Conservation (phyloP, 2,329 filamentous ascomycete species). For the Phaeophleospora eucalypticola region DNA sequence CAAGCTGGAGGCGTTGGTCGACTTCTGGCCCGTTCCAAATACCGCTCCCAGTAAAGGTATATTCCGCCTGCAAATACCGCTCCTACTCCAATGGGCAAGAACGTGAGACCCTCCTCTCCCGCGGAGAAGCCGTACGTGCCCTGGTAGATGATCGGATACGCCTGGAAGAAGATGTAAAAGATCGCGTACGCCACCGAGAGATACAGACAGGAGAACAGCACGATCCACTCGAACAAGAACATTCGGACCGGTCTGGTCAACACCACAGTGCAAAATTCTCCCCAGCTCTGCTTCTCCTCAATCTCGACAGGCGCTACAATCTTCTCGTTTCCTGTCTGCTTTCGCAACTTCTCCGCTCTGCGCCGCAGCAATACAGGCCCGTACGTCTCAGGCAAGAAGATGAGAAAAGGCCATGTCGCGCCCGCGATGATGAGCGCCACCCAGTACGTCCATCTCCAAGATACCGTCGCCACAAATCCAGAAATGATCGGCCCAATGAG, state of each 20-base stretch:
- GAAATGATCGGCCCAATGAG: conserved; percentile 63
- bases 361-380: conserved; percentile 41
- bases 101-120: conserved; percentile 62
- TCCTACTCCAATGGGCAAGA: conserved; percentile 65
- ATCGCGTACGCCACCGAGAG: conserved; percentile 60
- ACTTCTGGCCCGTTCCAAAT: conserved; percentile 51
- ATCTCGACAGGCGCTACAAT: conserved; percentile 61
- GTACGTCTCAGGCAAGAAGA: conserved; percentile 57
- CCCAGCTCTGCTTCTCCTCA: conserved; percentile 52
- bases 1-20: conserved; percentile 47
- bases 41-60: conserved; percentile 62
- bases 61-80: conserved; percentile 55
- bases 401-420: conserved; percentile 54
- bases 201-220: conserved; percentile 67
- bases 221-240: conserved; percentile 69
- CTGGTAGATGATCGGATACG: conserved; percentile 64
- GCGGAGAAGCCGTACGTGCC: conserved; percentile 60
- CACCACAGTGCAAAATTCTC: conserved; percentile 63
- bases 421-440: conserved; percentile 66
- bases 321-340: conserved; percentile 48
- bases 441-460: conserved; percentile 70
- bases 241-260: conserved; percentile 69
- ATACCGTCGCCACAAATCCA: conserved; percentile 58
- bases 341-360: conserved; percentile 57
- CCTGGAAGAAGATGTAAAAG: conserved; percentile 72